Percentiles rank a stretch among this genome's conserved stretches.
Conservation (phyloP, 2,329 filamentous ascomycete genomes). For the Fusarium miscanthi region DNA sequence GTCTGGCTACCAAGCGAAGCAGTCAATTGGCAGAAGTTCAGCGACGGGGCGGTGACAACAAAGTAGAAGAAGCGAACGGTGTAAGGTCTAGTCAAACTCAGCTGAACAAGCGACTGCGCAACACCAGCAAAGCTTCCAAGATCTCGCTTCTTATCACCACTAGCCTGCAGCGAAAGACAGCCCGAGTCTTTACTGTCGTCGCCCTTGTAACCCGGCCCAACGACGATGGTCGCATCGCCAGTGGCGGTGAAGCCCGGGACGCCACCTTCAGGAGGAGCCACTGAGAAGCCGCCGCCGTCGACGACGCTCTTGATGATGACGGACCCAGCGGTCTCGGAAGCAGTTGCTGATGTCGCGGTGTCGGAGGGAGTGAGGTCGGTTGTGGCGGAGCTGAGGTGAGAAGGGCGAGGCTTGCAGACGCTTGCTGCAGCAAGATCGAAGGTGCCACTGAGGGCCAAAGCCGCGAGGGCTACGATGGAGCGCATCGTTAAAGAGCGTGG, state of each 20-base stretch:
- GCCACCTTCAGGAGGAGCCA: background rate
- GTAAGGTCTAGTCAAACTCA: constrained; percentile 13
- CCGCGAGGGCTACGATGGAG: background rate
- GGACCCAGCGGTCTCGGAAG: background rate
- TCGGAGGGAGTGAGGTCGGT: background rate
- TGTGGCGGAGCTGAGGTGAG: background rate
- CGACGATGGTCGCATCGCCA: background rate
- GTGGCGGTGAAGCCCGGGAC: background rate
- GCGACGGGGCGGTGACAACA: background rate
- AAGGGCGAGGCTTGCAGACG: background rate
- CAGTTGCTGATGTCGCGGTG: background rate
- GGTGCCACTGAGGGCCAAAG: background rate
- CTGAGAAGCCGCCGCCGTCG: background rate
- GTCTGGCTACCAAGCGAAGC: constrained; percentile 20
- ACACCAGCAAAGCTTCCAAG: background rate
- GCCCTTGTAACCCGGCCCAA: constrained; percentile 8
- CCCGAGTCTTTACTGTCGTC: background rate
- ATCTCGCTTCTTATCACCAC: background rate
- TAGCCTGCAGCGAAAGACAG: background rate
- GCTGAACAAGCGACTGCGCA: constrained; percentile 2
- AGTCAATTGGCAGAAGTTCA: constrained; percentile 16
- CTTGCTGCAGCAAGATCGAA: background rate
- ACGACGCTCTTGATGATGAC: background rate
- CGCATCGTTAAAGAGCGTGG: background rate
- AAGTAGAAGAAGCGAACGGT: constrained; percentile 30